Evolutionary conservation across 106 monocot species (phyloP).

Genomic region (Acanthochlamys bracteata): DNA sequence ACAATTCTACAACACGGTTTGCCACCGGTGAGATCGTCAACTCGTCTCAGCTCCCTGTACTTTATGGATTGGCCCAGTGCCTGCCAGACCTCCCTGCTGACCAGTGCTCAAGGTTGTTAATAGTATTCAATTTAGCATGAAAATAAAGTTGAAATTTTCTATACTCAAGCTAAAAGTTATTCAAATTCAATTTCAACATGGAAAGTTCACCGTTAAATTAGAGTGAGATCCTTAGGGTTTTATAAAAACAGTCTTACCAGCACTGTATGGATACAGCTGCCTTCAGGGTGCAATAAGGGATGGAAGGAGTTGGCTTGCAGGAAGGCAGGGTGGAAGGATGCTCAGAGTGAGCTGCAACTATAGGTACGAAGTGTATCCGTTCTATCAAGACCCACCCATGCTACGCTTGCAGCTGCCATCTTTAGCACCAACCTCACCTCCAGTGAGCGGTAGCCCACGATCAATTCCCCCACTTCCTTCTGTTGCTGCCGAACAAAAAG

Average conservation of each 20-base stretch:
- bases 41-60: not conserved
- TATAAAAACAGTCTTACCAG: too few relatives aligned
- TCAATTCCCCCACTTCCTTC: too few relatives aligned
- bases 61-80: conserved; percentile 29
- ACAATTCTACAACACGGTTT: not conserved
- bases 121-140: too few relatives aligned
- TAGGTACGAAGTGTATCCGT: not conserved
- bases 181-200: too few relatives aligned
- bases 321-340: not conserved
- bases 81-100: conserved; percentile 6
- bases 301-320: not conserved
- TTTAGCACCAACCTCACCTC: too few relatives aligned
- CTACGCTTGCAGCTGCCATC: not conserved
- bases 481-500: too few relatives aligned
- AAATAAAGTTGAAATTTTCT: too few relatives aligned
- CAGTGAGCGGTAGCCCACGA: not conserved
- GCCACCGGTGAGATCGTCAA: conserved; percentile 1
- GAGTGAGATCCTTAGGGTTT: too few relatives aligned
- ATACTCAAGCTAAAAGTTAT: too few relatives aligned
- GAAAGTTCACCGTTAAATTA: too few relatives aligned
- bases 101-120: not conserved
- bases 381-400: not conserved
- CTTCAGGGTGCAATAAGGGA: not conserved
- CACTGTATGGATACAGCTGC: conserved; percentile 10
- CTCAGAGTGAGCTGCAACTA: not conserved